Base-by-base conservation (phyloP, 176 grass and related monocot genomes). In the Juncus effusus region DNA sequence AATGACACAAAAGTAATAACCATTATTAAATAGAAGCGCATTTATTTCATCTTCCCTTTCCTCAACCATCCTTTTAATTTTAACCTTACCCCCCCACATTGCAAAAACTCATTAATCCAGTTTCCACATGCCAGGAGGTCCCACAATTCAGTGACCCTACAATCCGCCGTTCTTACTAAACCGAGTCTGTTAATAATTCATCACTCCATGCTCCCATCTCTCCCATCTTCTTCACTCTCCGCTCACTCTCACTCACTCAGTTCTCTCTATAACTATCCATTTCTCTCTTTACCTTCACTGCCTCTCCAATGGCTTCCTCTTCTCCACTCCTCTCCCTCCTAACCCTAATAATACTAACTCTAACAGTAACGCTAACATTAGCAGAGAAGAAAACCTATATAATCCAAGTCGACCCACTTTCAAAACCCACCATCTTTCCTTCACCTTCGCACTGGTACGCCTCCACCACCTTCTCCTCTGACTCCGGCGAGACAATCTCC, bases 361-460 rank as follows among this genome's bases (percentile, higher is more conserved):
- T 51, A 42, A 73, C 66, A 2, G 36, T 67, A 2, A 45, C 41
- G 9, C 62, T 2, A 62, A 55, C 76, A 10, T 51, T 12, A 6
- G 50, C 9, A 38, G 35, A 49, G 13, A 77, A 42, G 60, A 91
- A 84, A 81, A 92, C 83, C 7, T 89, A 97, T 75, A 97, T 97
- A 83, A 69, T 97, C 75, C 88, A 82, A 12, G 78, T 97, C 13
- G 56, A 97, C 72, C 77, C 81, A 56, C 42, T 54, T 16, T 71
- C 80, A 3, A 97, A 92, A 59, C 94, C 94, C 36, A 72, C 88
- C 13, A 77, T 84, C 13, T 97, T 97, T 64, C 55, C 83, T 62
- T 86, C 85, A 16, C 77, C 81, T 58, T 76, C 82, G 16, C 75
- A 89, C 88, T 92, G 85, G 88, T 92, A 97, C 80, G 58, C 83